Base-by-base conservation (phyloP, 2,329 filamentous ascomycete species). In the Ophiosphaerella narmari region DNA sequence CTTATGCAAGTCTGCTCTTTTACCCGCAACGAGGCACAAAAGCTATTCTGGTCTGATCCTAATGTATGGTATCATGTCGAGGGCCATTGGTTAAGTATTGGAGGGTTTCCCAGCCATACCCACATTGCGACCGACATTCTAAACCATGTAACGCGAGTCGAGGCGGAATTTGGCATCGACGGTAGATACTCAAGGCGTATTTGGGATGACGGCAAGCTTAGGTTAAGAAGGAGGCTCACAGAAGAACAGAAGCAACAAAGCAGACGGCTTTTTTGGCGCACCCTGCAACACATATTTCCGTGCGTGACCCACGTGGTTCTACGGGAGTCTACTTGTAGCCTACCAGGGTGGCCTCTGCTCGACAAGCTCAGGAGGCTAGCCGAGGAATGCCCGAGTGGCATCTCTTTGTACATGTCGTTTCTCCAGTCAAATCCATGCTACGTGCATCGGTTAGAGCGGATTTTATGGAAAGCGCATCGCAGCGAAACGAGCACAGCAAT, bases 1-100 rank as follows among this genome's bases (percentile, higher is more conserved):
- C 31, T 50, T 16, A 50, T 50, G 48, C 48, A 38, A 7, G 26
- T 32, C 8, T 50, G 42, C 9, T 37, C 36, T 38, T 13, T 18
- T 23, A 29, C 23, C 12, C 48, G 48, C 5, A 34, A 6, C 36
- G 48, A 50, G 24, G 48, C 48, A 7, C 14, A 21, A 34, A 37
- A 50, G 36, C 42, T 50, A 14, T 50, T 50, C 37, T 50, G 48
- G 48, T 41, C 42, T 2, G 21, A 41, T 37, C 16, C 36, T 3
- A 23, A 31, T 24, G 18, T 36, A 21, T 38, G 32, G 24, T 46
- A 46, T 42, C 16, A 36, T 24, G 37, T 50, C 29, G 12, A 33
- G 4, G 42, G 18, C 21, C 4, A 39, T 6, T 50, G 48, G 48
- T 23, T 50, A 7, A n/a, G 36, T n/a, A 37, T 16, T 13, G 46